Base-by-base conservation (phyloP, 306 rosid species). In the Glycine tomentella region DNA sequence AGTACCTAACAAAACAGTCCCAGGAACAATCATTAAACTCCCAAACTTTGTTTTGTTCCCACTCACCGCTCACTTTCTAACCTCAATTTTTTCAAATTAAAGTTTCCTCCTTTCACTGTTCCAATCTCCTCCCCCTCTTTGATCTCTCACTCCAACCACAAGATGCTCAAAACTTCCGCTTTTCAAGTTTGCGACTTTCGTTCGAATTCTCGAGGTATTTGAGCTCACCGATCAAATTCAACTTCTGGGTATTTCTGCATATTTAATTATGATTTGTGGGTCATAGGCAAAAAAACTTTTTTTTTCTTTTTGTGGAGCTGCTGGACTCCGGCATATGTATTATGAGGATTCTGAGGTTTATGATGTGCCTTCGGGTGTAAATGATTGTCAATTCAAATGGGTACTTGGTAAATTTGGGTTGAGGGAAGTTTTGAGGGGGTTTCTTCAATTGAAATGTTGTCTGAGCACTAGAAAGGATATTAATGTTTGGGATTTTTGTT, bases 141-240 rank as follows among this genome's bases (percentile, higher is more conserved):
- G 89, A 88, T 89, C 93, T 89, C 93, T 85, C 88, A 72, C 85
- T 78, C 25, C 38, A 50, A 61, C 66, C 67, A 69, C 44, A 62
- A 71, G 55, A 57, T 79, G 77, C 58, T 57, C 72, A 73, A 20
- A 72, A 62, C 72, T 77, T 51, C 69, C 50, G 36, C 38, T 83
- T 66, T 59, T 45, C 81, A 81, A 85, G 81, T 78, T 76, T 79
- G 8, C 72, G 56, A 7, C 38, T 83, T 78, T 81, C 65, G 1
- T 78, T 69, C 42, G 12, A 63, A 70, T 51, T 76, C 72, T 62
- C 46, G 74, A 66, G 93, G 91, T 90, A 81, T 78, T 83, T 66
- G 20, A 45, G 63, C 72, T 72, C 76, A 79, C 11, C 45, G 20
- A 72, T 78, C 61, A 53, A 84, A 59, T 80, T 79, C 75, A 68